Base-by-base conservation (phyloP, 495 filamentous ascomycete genomes). In the Aspergillus affinis region DNA sequence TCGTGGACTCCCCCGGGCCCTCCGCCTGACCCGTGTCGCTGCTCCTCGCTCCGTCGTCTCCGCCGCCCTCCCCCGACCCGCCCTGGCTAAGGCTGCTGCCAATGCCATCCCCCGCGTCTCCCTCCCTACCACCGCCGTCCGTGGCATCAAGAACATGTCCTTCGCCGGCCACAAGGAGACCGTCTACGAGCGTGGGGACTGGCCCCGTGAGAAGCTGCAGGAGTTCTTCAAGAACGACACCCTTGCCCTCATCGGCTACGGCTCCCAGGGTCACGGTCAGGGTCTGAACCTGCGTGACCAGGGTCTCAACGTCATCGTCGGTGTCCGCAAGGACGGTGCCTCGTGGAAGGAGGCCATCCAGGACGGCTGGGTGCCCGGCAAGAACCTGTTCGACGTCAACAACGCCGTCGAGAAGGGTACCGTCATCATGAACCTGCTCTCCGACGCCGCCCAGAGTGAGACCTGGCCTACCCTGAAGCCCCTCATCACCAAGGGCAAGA, bases 151-250 rank as follows among this genome's bases (percentile, higher is more conserved):
- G 73, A 75, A 73, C 64, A 78, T 81, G 74, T 91, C 97, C 85
- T 98, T 98, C 74, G 94, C 94, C 59, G 94, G 92, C 63, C 81
- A 81, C 57, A 90, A 93, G 78, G 94, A 98, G 83, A 84, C 85
- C 54, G 95, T 98, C 70, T 97, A 91, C 70, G 94, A 98, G 87
- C 93, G 94, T 78, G 90, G 86, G 65, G 94, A 98, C 81, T 98
- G 94, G 94, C 94, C 94, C 66, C 85, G 87, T 75, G 93, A 97
- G 83, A 97, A 96, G 87, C 89, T 98, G 67, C 81, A 97, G 88
- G 91, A 97, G 51, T 98, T 91, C 86, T 98, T 98, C 90, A 98
- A 98, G 87, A 87, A 98, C 81, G 94, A 98, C 74, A 98, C 93
- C 71, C 91, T 98, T 69, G 94, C 95, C 61, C 89, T 98, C 68